A percentile compares a stretch with the other conserved stretches of the same genome.
Conservation (phyloP, 768 basidiomycete genomes). For the Scleroderma bovista region DNA sequence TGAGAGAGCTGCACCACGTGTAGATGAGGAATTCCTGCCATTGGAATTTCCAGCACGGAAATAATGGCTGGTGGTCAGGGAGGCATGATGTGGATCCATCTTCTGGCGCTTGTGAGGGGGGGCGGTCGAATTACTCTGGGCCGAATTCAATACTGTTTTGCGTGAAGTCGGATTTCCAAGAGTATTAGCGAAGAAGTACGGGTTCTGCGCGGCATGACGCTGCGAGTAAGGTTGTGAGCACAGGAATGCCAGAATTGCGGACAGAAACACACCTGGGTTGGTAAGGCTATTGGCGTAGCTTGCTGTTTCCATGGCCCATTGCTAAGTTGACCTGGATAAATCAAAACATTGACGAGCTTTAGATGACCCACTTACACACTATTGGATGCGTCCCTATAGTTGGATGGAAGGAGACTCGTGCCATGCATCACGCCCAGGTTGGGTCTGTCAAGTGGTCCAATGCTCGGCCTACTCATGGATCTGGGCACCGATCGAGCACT, state of each 20-base stretch:
- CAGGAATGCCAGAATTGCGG: background rate
- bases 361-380: conserved; percentile 11
- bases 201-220: conserved; percentile 1
- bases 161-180: conserved; percentile 23
- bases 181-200: conserved; percentile 2
- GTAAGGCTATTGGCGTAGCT: conserved; percentile 19
- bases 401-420: conserved; percentile 8
- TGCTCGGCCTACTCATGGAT: conserved; percentile 6
- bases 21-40: conserved; percentile 2
- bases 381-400: conserved; percentile 28
- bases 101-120: conserved; percentile 21
- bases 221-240: conserved; percentile 6
- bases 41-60: background rate
- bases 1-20: background rate
- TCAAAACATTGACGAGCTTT: background rate
- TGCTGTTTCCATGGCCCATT: conserved; percentile 12
- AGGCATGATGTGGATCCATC: conserved; percentile 2
- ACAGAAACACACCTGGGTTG: conserved; percentile 14
- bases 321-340: conserved; percentile 5
- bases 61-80: background rate
- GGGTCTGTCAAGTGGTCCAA: conserved; percentile 6
- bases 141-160: conserved; percentile 17
- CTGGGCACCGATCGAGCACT: conserved; percentile 9
- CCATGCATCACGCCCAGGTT: conserved; percentile 9
- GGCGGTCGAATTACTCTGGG: background rate